Percentiles rank a stretch among this genome's conserved stretches.
Conservation (phyloP, 2,329 filamentous ascomycete genomes). For the Apiospora phragmitis region DNA sequence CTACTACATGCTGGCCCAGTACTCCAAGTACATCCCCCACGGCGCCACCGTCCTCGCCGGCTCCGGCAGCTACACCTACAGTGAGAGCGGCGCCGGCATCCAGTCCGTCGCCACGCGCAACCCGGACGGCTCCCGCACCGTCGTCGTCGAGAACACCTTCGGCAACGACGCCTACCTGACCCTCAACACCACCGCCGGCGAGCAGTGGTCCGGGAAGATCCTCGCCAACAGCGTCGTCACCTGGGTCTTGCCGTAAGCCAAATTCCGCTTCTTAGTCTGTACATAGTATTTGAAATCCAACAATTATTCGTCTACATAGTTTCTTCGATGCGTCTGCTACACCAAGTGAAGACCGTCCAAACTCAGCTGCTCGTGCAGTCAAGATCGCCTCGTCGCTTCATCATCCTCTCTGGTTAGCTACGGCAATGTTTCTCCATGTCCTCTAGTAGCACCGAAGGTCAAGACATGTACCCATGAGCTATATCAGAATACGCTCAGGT, state of each 20-base stretch:
- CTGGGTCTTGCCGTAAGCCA: conserved; percentile 36
- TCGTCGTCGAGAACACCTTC: conserved; percentile 50
- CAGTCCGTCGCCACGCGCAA: conserved; percentile 48
- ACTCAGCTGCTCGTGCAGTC: too few species aligned
- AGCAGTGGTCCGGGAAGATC: conserved; percentile 41
- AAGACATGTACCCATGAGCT: too few species aligned
- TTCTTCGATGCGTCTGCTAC: neutral
- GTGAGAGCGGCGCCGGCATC: conserved; percentile 37
- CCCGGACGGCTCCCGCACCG: conserved; percentile 44
- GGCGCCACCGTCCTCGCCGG: conserved; percentile 44
- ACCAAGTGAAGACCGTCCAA: neutral
- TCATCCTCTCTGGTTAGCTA: neutral
- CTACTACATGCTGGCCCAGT: conserved; percentile 57
- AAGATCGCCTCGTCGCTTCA: neutral
- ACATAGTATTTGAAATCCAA: conserved; percentile 1
- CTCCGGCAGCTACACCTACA: conserved; percentile 44
- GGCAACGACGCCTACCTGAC: conserved; percentile 45
- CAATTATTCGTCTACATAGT: neutral
- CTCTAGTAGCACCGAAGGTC: neutral
- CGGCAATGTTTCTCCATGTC: neutral
- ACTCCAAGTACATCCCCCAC: conserved; percentile 47
- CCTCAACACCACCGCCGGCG: conserved; percentile 31
- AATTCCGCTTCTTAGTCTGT: neutral
- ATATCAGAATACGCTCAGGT: too few species aligned
- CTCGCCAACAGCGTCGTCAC: conserved; percentile 37